phyloP scores from a whole-genome alignment of 331 rosid genomes.

The Malus hybrid region DNA sequence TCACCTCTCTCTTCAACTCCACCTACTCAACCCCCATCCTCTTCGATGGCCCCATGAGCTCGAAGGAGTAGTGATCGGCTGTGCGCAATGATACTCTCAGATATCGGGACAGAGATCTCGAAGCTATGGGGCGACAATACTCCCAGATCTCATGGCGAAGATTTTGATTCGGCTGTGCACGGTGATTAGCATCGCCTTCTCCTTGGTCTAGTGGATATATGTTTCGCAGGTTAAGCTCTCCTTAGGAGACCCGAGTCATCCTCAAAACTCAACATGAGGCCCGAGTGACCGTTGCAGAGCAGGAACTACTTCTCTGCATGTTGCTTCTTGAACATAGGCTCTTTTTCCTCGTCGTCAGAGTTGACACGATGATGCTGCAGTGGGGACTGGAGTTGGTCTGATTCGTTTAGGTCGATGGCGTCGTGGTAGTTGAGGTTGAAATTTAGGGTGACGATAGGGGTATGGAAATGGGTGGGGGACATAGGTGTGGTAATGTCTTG shows the following conservation, averaged over 20 bases:
- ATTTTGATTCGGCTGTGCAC: no score
- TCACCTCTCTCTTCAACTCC: no score
- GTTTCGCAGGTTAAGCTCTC: no score
- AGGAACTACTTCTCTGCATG: slow-evolving; percentile 82
- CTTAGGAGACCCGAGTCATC: slow-evolving; percentile 48
- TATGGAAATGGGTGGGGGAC: background rate
- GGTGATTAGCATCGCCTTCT: no score
- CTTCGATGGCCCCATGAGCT: no score
- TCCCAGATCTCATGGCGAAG: no score
- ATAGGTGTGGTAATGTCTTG: background rate
- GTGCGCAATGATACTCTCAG: no score
- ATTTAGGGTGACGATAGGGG: background rate
- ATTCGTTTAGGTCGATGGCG: background rate
- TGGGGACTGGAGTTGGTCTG: background rate
- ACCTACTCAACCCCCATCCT: no score
- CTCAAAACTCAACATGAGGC: slow-evolving; percentile 61
- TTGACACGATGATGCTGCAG: background rate
- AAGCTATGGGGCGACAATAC: no score
- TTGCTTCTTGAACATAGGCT: slow-evolving; percentile 80
- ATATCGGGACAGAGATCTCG: no score
- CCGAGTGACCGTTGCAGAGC: slow-evolving; percentile 35
- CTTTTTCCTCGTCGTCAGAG: slow-evolving; percentile 24
- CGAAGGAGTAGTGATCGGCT: no score
- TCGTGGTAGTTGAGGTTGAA: slow-evolving; percentile 13
- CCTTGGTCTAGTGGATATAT: no score